Percentiles rank a stretch among this genome's conserved stretches.
These are phyloP conservation scores for Beta lomatogona DNA, from an alignment of 179 eudicot genomes.

Conservation along the genomic window DNA sequence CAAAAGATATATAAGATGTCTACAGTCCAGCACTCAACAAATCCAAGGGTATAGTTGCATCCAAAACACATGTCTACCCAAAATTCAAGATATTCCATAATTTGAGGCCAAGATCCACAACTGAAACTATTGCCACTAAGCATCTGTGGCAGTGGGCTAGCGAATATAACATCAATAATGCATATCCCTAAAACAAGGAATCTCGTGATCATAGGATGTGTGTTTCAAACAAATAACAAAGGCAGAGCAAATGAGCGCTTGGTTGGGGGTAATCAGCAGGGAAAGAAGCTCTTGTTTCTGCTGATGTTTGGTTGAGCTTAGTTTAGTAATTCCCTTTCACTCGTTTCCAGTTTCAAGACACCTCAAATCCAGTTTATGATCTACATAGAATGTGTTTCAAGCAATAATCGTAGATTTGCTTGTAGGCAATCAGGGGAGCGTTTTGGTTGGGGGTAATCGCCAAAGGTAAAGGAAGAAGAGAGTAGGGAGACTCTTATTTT, in stretches of 20 bases:
- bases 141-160: background rate
- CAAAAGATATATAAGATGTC: too few relatives aligned
- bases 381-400: too few relatives aligned
- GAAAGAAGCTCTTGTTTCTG: too few relatives aligned
- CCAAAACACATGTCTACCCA: too few relatives aligned
- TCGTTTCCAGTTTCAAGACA: background rate
- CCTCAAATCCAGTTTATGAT: background rate
- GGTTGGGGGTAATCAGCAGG: background rate
- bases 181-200: background rate
- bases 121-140: background rate
- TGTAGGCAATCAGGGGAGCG: too few relatives aligned
- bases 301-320: background rate
- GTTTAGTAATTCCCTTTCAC: background rate
- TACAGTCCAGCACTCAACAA: too few relatives aligned
- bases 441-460: too few relatives aligned
- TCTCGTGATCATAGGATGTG: background rate
- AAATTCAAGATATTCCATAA: background rate
- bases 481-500: too few relatives aligned
- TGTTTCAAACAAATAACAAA: background rate
- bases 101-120: background rate
- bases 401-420: too few relatives aligned
- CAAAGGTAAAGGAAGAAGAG: too few relatives aligned
- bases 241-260: too few relatives aligned
- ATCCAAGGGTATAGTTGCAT: too few relatives aligned
- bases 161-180: background rate